phyloP scores from a whole-genome alignment of 208 protist species.

The Trichomonas tenax region DNA sequence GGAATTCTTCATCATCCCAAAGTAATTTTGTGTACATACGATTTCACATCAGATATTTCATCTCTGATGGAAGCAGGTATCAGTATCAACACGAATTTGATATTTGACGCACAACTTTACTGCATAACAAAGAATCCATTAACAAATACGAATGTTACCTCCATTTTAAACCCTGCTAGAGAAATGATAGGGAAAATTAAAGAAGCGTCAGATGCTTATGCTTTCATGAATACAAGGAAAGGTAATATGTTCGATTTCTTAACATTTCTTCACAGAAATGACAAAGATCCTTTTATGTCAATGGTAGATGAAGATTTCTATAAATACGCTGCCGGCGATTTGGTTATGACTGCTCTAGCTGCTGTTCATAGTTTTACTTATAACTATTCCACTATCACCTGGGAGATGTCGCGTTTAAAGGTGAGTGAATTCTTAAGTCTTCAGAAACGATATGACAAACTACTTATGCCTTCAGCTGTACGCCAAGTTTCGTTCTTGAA shows the following conservation, averaged over 20 bases:
- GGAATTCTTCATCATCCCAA: background rate
- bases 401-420: background rate
- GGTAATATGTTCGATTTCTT: background rate
- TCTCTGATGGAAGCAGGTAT: background rate
- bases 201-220: background rate
- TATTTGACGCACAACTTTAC: background rate
- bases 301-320: background rate
- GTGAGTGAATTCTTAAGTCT: background rate
- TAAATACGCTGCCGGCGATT: background rate
- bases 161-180: background rate
- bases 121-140: background rate
- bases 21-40: background rate
- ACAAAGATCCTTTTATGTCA: background rate
- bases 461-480: background rate
- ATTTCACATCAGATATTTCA: background rate
- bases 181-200: background rate
- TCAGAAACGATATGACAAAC: background rate
- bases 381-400: background rate
- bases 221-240: background rate
- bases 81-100: background rate
- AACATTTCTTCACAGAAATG: background rate
- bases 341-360: background rate
- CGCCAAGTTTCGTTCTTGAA: background rate
- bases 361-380: background rate
- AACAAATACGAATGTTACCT: background rate